Evolutionary conservation across 148 eudicot species (phyloP), one percentile per base, ranked within the genome.

Genomic region (Agrostemma githago): DNA sequence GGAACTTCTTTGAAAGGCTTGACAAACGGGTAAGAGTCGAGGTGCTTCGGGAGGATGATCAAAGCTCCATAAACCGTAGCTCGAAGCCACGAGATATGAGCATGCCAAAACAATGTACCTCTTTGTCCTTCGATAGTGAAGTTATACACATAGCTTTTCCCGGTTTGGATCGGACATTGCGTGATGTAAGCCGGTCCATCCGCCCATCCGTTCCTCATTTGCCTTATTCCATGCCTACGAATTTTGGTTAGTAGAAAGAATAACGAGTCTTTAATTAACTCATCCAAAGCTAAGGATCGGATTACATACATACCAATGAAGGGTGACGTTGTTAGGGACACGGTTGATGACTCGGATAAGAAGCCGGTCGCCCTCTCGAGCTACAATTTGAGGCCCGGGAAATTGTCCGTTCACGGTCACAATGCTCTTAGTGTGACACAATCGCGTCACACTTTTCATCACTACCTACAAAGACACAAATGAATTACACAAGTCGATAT

Each of bases 361-460:
- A 9, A 80, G 48, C 8, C 76, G 79, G 34, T 80, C 79, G 12
- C 83, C 83, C 21, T 80, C 83, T 39, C 83, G 57, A 38, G 83
- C 83, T 15, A 80, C 79, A 19, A 80, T 72, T 4, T 20, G 62
- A n/a, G 83, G 83, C 17, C 83, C 83, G 16, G 83, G 83, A 57
- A 80, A 80, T 15, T 66, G 74, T 2, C 83, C 79, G 12, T 80
- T 80, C 15, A 80, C 83, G 1, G 83, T 80, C 17, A 80, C 64
- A 42, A 80, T 77, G 54, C 63, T 66, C 66, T 76, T 81, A 3
- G 80, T 81, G 1, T 81, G 70, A 71, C 80, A 76, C 39, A 81
- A 62, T 12, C 79, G 64, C 5, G 79, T 81, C 58, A 81, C 80
- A 26, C 60, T 76, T 61, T 77, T 54, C 76, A 65, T 46, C 61